A percentile compares a stretch with the other conserved stretches of the same genome.
Conservation (phyloP, 192 early-diverging fungal species). For the Powellomyces hirtus region DNA sequence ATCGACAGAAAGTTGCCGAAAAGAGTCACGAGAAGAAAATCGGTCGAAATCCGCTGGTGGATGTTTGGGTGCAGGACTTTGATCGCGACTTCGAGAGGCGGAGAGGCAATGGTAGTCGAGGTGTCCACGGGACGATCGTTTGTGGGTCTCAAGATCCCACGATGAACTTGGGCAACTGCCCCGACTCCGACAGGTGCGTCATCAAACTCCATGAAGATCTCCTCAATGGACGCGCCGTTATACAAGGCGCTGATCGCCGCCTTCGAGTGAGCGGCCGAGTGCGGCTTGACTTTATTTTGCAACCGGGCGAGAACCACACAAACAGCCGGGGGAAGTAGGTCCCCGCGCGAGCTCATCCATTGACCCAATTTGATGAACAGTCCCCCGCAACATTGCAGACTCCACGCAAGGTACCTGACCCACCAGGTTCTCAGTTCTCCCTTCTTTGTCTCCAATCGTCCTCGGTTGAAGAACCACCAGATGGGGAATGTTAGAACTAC, state of each 20-base stretch:
- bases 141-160: slow-evolving; percentile 2
- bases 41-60: slow-evolving; percentile 57
- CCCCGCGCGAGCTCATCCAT: slow-evolving; percentile 89
- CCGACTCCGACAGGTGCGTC: slow-evolving; percentile 80
- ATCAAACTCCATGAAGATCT: slow-evolving; percentile 76
- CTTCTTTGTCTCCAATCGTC: not conserved
- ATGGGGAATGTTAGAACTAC: slow-evolving; percentile 58
- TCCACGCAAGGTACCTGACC: slow-evolving; percentile 71
- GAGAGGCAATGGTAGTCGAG: no score
- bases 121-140: no score
- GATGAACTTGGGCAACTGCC: slow-evolving; percentile 88
- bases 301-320: slow-evolving; percentile 74
- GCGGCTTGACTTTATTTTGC: slow-evolving; percentile 77
- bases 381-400: slow-evolving; percentile 82
- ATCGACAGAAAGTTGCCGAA: slow-evolving; percentile 59
- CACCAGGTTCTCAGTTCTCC: slow-evolving; percentile 63
- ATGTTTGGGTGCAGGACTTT: slow-evolving; percentile 90
- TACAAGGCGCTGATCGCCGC: slow-evolving; percentile 60
- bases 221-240: slow-evolving; percentile 56
- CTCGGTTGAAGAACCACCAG: slow-evolving; percentile 31
- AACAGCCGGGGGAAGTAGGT: slow-evolving; percentile 72
- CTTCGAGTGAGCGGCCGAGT: slow-evolving; percentile 69
- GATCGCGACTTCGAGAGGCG: slow-evolving; percentile 51
- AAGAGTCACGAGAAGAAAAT: slow-evolving; percentile 75
- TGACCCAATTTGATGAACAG: slow-evolving; percentile 95